Evolutionary conservation across 1,139 yeast species (phyloP).

Genomic region (Geotrichum armillariae): DNA sequence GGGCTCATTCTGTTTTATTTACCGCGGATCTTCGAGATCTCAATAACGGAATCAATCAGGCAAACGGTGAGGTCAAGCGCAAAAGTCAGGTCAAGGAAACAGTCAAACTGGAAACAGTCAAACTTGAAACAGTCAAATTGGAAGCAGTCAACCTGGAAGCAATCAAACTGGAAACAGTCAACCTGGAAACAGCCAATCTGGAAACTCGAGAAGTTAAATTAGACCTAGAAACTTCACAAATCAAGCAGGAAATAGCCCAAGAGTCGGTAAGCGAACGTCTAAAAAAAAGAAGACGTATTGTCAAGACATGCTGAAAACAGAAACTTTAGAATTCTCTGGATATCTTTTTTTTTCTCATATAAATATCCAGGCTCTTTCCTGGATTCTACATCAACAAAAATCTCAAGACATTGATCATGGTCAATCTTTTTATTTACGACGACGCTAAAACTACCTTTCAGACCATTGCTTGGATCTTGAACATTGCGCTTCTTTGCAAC

Average conservation of each 20-base stretch:
- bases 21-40: slow-evolving; percentile 75
- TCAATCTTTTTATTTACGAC: background rate
- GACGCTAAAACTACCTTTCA: background rate
- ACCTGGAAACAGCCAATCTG: background rate
- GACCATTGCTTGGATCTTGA: background rate
- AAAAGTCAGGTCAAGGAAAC: background rate
- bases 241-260: slow-evolving; percentile 1
- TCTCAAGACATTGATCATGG: background rate
- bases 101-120: background rate
- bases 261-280: slow-evolving; percentile 17
- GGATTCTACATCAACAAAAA: background rate
- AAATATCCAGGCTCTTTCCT: background rate
- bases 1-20: slow-evolving; percentile 95
- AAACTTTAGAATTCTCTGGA: background rate
- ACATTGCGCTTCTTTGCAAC: background rate
- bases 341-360: background rate
- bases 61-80: background rate
- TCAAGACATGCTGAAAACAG: background rate
- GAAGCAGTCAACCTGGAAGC: background rate
- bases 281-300: slow-evolving; percentile 5
- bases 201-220: too few relatives aligned
- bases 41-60: slow-evolving; percentile 48
- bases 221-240: background rate
- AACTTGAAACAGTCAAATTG: background rate
- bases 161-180: background rate